phyloP scores from a whole-genome alignment of 495 filamentous ascomycete species.

The Thermochaetoides thermophila region DNA sequence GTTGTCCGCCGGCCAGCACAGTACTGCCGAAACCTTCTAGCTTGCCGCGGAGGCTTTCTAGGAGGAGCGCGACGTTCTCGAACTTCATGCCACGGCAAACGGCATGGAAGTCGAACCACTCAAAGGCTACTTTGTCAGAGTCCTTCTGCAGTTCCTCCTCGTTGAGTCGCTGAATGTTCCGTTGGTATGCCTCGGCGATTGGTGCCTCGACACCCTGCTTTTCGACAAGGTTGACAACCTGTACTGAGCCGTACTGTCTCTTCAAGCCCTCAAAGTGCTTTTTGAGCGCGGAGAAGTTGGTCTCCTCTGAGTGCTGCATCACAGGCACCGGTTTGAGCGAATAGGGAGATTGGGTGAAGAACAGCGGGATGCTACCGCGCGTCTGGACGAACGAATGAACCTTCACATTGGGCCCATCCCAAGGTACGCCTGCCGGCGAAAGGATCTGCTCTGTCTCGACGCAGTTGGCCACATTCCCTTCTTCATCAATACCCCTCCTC shows the following conservation, averaged over 20 bases:
- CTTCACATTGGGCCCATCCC: constrained; percentile 40
- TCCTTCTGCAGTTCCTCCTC: constrained; percentile 37
- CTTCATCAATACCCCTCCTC: constrained; percentile 78
- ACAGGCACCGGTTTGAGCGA: constrained; percentile 78
- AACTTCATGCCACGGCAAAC: constrained; percentile 93
- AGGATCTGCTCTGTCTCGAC: constrained; percentile 93
- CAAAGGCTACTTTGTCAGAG: constrained; percentile 43
- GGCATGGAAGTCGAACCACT: constrained; percentile 94
- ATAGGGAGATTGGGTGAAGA: constrained; percentile 87
- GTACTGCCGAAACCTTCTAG: constrained; percentile 53
- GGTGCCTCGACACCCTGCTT: constrained; percentile 66
- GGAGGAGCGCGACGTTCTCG: constrained; percentile 70
- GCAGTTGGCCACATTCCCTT: constrained; percentile 73
- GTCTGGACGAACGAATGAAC: constrained; percentile 74
- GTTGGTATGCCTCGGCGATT: constrained; percentile 63
- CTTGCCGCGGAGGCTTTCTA: constrained; percentile 49
- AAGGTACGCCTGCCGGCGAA: constrained; percentile 39
- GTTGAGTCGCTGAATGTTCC: constrained; percentile 46
- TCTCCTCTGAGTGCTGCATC: constrained; percentile 57
- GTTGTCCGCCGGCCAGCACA: constrained; percentile 34
- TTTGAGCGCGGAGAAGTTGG: constrained; percentile 62
- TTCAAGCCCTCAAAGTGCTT: constrained; percentile 58
- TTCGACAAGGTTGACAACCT: constrained; percentile 75
- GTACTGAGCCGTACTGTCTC: constrained; percentile 55
- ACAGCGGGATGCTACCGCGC: constrained; percentile 78